Evolutionary conservation across 345 rosid species (phyloP).

Genomic region (Sisymbrium altissimum): DNA sequence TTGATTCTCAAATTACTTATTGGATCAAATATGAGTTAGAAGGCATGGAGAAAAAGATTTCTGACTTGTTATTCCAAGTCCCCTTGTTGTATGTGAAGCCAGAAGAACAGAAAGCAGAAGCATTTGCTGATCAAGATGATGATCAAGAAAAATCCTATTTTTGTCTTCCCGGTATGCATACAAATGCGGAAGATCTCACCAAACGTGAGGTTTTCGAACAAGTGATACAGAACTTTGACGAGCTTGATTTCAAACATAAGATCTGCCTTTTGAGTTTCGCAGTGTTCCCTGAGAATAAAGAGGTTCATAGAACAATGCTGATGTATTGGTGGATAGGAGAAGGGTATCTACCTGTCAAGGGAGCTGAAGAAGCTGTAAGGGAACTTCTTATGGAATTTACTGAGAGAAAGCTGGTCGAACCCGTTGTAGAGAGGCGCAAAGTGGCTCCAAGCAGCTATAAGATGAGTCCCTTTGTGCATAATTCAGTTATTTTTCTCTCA

Average conservation of each 20-base stretch:
- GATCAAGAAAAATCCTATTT: background rate
- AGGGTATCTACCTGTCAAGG: background rate
- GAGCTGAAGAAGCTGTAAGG: constrained; percentile 13
- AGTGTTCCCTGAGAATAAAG: constrained; percentile 42
- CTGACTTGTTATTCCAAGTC: constrained; percentile 20
- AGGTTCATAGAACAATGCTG: constrained; percentile 38
- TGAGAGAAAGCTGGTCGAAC: constrained; percentile 28
- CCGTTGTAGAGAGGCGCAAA: constrained; percentile 28
- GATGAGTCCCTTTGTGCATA: constrained; percentile 40
- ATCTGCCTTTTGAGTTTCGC: constrained; percentile 42
- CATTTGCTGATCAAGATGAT: background rate
- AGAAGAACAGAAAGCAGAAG: background rate
- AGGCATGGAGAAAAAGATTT: constrained; percentile 13
- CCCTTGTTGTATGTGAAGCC: constrained; percentile 2
- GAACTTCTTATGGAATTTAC: constrained; percentile 19
- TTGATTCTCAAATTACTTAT: background rate
- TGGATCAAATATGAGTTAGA: background rate
- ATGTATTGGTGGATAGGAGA: constrained; percentile 46
- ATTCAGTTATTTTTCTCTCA: constrained; percentile 35
- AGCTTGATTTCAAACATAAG: constrained; percentile 10
- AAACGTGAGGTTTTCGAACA: background rate
- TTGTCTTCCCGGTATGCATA: background rate
- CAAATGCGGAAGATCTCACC: background rate
- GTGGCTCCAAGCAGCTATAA: constrained; percentile 27
- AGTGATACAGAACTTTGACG: constrained; percentile 1